phyloP scores from a whole-genome alignment of 2,329 filamentous ascomycete genomes.

The Trichoderma arundinaceum region DNA sequence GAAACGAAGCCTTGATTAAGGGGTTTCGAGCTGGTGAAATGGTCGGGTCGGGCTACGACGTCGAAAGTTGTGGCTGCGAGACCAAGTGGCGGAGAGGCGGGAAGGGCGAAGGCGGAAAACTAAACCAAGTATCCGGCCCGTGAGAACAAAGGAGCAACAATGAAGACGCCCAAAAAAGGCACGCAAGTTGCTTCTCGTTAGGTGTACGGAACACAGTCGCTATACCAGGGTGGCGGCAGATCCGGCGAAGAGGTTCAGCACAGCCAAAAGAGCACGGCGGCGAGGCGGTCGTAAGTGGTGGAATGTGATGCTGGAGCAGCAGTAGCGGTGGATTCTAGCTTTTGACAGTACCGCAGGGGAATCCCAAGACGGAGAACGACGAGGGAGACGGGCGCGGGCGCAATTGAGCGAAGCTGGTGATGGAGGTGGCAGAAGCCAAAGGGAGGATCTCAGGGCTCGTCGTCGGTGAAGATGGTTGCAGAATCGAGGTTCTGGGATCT shows the following conservation, averaged over 20 bases:
- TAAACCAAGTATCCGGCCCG: background rate
- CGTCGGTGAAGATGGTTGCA: slow-evolving; percentile 29
- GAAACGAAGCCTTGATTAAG: background rate
- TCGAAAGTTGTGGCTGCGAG: slow-evolving; percentile 10
- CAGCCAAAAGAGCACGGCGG: background rate
- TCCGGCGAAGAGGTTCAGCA: slow-evolving; percentile 5
- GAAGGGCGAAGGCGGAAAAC: background rate
- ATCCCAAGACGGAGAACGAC: background rate
- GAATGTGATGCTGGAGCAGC: slow-evolving; percentile 6
- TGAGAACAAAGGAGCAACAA: slow-evolving; percentile 1
- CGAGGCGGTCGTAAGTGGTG: background rate
- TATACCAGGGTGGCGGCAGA: slow-evolving; percentile 1
- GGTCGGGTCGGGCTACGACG: slow-evolving; percentile 8
- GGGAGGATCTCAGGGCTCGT: background rate
- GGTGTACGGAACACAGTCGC: background rate
- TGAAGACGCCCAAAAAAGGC: background rate
- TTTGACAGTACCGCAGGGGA: background rate
- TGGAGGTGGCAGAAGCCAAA: background rate
- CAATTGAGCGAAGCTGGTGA: slow-evolving; percentile 26
- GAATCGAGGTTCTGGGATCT: slow-evolving; percentile 30
- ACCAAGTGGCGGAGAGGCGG: slow-evolving; percentile 18
- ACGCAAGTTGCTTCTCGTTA: slow-evolving; percentile 1
- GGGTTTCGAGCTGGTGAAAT: slow-evolving; percentile 5
- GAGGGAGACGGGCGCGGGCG: slow-evolving; percentile 17
- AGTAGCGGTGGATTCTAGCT: background rate